A percentile compares a stretch with the other conserved stretches of the same genome.
These are phyloP conservation scores for Cudoniella acicularis DNA, from an alignment of 495 filamentous ascomycete genomes.

Conservation along the genomic window DNA sequence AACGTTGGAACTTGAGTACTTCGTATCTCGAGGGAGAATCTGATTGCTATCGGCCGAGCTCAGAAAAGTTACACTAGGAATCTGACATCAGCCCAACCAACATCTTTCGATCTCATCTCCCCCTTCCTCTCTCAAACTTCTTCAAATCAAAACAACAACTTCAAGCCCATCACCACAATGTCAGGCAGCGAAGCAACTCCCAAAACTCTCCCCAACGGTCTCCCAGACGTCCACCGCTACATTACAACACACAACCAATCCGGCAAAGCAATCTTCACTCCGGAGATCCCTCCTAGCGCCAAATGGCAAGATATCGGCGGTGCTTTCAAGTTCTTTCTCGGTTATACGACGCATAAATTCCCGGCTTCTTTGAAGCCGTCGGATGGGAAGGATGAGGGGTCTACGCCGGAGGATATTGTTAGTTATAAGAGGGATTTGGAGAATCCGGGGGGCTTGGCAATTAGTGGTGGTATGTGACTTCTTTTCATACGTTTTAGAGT, in stretches of 20 bases:
- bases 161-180: neutral
- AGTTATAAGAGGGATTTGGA: constrained; percentile 7
- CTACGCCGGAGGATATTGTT: constrained; percentile 1
- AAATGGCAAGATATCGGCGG: neutral
- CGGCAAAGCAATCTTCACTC: constrained; percentile 5
- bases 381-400: neutral
- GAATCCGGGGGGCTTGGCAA: neutral
- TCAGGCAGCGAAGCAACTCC: neutral
- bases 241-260: constrained; percentile 3
- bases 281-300: neutral
- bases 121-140: neutral
- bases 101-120: neutral
- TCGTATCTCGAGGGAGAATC: no score
- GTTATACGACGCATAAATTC: constrained; percentile 6
- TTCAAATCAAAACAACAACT: no score
- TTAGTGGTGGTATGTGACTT: constrained; percentile 5
- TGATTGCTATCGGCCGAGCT: no score
- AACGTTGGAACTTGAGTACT: no score
- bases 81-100: neutral
- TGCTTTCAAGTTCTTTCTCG: constrained; percentile 10
- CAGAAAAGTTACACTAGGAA: no score
- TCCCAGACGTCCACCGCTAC: neutral
- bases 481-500: no score
- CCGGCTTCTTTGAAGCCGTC: constrained; percentile 4
- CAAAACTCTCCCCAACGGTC: neutral